Conservation (phyloP, 2,329 filamentous ascomycete genomes). For the Nothophaeocryptopus gaeumannii region DNA sequence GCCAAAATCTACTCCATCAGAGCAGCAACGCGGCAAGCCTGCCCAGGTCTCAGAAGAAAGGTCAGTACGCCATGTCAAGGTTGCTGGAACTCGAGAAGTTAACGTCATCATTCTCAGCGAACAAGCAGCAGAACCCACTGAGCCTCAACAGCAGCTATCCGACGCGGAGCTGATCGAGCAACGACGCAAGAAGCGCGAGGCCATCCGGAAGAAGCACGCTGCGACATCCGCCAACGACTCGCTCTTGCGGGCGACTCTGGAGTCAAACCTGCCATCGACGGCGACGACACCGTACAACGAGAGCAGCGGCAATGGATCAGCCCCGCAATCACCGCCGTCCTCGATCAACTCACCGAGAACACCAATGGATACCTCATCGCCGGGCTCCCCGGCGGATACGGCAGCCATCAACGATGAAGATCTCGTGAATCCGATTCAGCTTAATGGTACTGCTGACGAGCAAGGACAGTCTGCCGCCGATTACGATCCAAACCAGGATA, state of each 20-base stretch:
- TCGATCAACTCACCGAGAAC: slow-evolving; percentile 37
- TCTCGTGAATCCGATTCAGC: slow-evolving; percentile 34
- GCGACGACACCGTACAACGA: slow-evolving; percentile 38
- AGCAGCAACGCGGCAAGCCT: slow-evolving; percentile 12
- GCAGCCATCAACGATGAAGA: slow-evolving; percentile 41
- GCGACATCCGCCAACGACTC: slow-evolving; percentile 55
- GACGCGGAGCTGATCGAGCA: slow-evolving; percentile 82
- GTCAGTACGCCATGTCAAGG: slow-evolving; percentile 9
- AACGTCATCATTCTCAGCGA: slow-evolving; percentile 30
- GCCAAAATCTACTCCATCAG: slow-evolving; percentile 18
- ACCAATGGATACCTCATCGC: slow-evolving; percentile 29
- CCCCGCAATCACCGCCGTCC: slow-evolving; percentile 29
- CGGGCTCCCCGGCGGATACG: slow-evolving; percentile 38
- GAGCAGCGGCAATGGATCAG: slow-evolving; percentile 25
- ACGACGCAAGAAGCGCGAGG: slow-evolving; percentile 78
- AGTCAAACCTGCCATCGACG: slow-evolving; percentile 39
- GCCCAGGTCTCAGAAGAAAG: slow-evolving; percentile 11
- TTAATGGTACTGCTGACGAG: slow-evolving; percentile 41
- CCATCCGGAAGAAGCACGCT: slow-evolving; percentile 76
- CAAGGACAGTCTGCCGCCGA: slow-evolving; percentile 88
- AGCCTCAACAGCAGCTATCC: slow-evolving; percentile 55
- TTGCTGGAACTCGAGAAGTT: not conserved
- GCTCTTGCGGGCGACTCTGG: slow-evolving; percentile 63
- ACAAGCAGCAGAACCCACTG: slow-evolving; percentile 45
- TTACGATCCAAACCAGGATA: slow-evolving; percentile 85